A percentile compares a stretch with the other conserved stretches of the same genome.
These are phyloP conservation scores for Pseudogymnoascus sp. DNA, from an alignment of 2,329 filamentous ascomycete species.

Conservation along the genomic window DNA sequence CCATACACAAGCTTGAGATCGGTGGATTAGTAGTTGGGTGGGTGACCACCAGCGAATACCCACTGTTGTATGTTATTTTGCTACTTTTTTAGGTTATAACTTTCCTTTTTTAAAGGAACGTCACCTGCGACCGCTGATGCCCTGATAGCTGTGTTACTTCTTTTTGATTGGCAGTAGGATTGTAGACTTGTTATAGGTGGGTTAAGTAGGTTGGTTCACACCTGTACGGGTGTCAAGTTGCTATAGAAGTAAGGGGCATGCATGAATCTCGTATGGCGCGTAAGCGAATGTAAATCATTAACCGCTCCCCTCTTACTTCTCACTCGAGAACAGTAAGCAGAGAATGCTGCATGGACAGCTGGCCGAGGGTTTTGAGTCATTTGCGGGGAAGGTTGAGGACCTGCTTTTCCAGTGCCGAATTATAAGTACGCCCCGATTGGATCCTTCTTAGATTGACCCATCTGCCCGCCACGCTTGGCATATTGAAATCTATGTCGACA, in stretches of 20 bases:
- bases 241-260: not conserved
- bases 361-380: not conserved
- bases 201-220: not conserved
- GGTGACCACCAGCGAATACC: not conserved
- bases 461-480: not conserved
- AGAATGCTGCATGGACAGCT: not conserved
- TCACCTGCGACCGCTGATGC: not conserved
- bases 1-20: constrained; percentile 12
- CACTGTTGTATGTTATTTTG: not conserved
- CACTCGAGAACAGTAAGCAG: not conserved
- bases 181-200: not conserved
- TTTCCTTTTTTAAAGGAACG: not conserved
- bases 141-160: not conserved
- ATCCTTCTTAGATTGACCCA: not conserved
- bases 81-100: not conserved
- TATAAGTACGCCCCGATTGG: not conserved
- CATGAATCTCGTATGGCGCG: not conserved
- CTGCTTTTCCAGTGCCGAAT: constrained; percentile 4
- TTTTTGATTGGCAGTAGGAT: not conserved
- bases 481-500: not conserved
- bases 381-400: not conserved
- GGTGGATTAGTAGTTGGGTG: not conserved
- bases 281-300: not conserved
- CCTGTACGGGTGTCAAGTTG: not conserved
- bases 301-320: not conserved